These are phyloP conservation scores for Blakeslea trispora DNA, from an alignment of 371 early-diverging fungal genomes.

Conservation along the genomic window DNA sequence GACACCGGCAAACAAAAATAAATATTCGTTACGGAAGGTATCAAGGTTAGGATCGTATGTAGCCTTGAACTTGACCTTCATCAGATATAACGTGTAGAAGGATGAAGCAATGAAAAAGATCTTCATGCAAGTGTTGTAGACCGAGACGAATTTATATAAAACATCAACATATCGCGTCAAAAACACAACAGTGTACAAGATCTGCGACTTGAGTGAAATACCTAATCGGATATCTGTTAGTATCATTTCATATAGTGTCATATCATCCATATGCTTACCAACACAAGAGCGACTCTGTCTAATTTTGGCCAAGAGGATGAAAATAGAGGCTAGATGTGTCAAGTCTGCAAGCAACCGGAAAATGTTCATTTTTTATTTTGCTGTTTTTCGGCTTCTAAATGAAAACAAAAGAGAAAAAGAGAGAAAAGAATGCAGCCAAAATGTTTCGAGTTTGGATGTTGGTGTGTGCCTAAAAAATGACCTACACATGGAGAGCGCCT, in stretches of 20 bases:
- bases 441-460: too few species aligned
- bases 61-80: conserved; percentile 84
- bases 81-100: conserved; percentile 86
- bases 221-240: too few species aligned
- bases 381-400: not conserved
- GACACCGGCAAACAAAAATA: conserved; percentile 64
- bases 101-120: conserved; percentile 89
- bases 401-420: not conserved
- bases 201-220: conserved; percentile 97
- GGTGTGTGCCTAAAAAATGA: not conserved
- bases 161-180: conserved; percentile 95
- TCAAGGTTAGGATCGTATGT: conserved; percentile 94
- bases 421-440: not conserved
- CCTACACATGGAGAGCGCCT: not conserved
- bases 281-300: conserved; percentile 84
- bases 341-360: conserved; percentile 93
- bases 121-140: conserved; percentile 98
- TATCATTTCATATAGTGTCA: too few species aligned
- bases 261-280: too few species aligned
- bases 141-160: conserved; percentile 66
- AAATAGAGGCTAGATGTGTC: conserved; percentile 93
- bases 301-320: conserved; percentile 90
- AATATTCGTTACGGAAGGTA: conserved; percentile 87
- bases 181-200: conserved; percentile 92
- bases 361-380: conserved; percentile 70